Base-by-base conservation (phyloP, 2,329 filamentous ascomycete species). In the Scedosporium apiospermum region DNA sequence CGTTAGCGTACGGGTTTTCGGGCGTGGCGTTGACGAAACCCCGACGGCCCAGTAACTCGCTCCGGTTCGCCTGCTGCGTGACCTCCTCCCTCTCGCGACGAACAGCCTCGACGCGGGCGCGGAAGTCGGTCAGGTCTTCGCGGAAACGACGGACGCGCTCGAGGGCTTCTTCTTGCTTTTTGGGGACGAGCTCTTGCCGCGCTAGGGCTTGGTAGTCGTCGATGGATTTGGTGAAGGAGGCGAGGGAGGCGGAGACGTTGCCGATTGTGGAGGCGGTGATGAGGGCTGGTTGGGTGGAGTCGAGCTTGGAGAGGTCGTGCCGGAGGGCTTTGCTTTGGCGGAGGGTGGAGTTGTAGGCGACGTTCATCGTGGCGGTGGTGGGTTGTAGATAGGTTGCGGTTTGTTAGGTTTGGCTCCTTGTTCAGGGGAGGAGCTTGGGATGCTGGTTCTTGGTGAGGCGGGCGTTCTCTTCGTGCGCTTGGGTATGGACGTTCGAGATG, bases 181-280 rank as follows among this genome's bases (percentile, higher is more conserved):
- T 88, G 4, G 89, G 84, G 63, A 96, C 93, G 38, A 96, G 85
- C 75, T 99, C 95, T 69, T 93, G 90, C 67, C 90, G 90, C 1
- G 93, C 89, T 34, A 96, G 85, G 62, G 84, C 83, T 70, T 89
- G 86, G 79, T 99, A 99, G 72, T 97, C 93, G 77, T 97, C 93
- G 66, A 99, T 82, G 0, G 91, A 96, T 65, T 95, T 91, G 57
- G 89, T 85, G 74, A 99, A 92, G 64, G 92, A 76, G 53, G 89
- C 87, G 34, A 96, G 78, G 14, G 90, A 90, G 21, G 87, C 88
- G n/a, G 88, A 88, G 66, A 91, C 85, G 74, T 91, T 89, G 71
- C 88, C 88, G 74, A 80, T 71, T 65, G 74, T 68, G 67, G 74
- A 73, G 5, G 76, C 76, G 71, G 88, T 87, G 12, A 89, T 79